Evolutionary conservation across 208 protist species (phyloP).

Genomic region (Strigomonas oncopelti): DNA sequence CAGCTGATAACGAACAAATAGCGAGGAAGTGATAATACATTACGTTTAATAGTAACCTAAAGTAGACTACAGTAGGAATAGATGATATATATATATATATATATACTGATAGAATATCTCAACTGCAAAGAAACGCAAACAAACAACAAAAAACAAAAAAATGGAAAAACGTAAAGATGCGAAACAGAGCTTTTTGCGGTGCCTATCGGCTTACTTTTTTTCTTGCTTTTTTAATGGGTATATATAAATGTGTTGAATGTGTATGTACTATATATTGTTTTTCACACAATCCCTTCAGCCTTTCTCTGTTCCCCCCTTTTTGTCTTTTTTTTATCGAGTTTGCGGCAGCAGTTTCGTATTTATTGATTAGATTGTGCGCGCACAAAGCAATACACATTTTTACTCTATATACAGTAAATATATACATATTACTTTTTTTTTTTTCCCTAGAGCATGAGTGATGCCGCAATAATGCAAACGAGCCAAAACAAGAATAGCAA

Average conservation of each 20-base stretch:
- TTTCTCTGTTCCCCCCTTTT: neutral
- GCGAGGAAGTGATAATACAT: too few species aligned
- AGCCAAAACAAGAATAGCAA: too few species aligned
- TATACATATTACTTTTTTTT: too few species aligned
- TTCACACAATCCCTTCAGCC: neutral
- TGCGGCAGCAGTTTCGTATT: neutral
- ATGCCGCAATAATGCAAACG: neutral
- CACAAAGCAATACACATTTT: neutral
- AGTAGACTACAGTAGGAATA: too few species aligned
- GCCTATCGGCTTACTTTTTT: neutral
- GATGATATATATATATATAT: neutral
- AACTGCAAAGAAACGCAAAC: neutral
- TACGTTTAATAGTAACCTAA: too few species aligned
- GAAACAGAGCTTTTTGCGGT: neutral
- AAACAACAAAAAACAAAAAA: conserved; percentile 1
- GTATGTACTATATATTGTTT: neutral
- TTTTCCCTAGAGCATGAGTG: neutral
- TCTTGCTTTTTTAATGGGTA: too few species aligned
- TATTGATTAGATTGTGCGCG: neutral
- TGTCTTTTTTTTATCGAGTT: neutral
- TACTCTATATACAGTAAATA: neutral
- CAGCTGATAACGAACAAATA: neutral
- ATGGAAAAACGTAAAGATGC: neutral
- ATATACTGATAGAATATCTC: neutral
- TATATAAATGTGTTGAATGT: too few species aligned